Evolutionary conservation across 163 green algal species (phyloP).

Genomic region (Coccomyxa subellipsoidea): DNA sequence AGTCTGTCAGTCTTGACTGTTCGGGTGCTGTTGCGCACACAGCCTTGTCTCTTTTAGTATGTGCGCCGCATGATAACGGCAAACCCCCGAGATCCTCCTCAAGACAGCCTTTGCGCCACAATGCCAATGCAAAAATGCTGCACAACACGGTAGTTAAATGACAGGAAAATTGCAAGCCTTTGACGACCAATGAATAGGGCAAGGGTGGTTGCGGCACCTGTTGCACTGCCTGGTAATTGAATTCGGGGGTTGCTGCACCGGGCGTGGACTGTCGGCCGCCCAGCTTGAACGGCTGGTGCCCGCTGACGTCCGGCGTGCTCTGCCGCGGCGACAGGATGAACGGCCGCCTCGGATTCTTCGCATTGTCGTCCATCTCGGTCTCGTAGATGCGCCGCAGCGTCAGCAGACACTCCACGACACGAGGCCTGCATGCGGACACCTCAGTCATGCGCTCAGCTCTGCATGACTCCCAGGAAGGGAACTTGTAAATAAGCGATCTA

Average conservation of each 20-base stretch:
- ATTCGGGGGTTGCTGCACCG: neutral
- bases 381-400: constrained; percentile 47
- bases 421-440: constrained; percentile 15
- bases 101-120: too few relatives aligned
- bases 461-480: neutral
- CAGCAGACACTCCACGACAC: constrained; percentile 64
- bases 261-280: neutral
- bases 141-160: too few relatives aligned
- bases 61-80: too few relatives aligned
- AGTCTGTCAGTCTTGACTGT: too few relatives aligned
- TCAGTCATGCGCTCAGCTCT: neutral
- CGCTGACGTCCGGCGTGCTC: neutral
- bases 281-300: neutral
- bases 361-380: constrained; percentile 1
- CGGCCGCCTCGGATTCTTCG: neutral
- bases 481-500: neutral
- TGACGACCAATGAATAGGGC: too few relatives aligned
- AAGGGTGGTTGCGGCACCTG: neutral
- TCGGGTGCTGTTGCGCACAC: too few relatives aligned
- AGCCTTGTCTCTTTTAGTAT: too few relatives aligned
- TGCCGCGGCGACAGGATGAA: neutral
- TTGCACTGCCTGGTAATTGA: constrained; percentile 11
- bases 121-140: too few relatives aligned
- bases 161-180: too few relatives aligned
- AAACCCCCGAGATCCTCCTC: too few relatives aligned